Conservation (phyloP, 1,284 basidiomycete species). For the Papiliotrema flavescens region DNA sequence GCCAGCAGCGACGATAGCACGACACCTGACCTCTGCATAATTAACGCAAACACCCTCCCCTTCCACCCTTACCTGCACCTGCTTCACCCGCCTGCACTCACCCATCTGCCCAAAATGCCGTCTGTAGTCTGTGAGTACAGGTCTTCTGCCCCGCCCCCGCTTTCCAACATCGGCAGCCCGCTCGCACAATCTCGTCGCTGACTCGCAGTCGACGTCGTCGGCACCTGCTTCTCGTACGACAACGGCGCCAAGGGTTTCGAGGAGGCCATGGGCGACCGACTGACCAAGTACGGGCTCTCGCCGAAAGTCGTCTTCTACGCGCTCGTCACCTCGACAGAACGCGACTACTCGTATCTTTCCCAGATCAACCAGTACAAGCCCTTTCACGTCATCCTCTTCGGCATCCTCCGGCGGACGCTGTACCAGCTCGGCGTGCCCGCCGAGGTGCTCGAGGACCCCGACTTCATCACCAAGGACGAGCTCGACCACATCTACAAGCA, state of each 20-base stretch:
- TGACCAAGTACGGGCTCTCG: slow-evolving; percentile 21
- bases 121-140: slow-evolving; percentile 27
- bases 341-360: slow-evolving; percentile 29
- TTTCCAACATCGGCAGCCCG: no score
- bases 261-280: slow-evolving; percentile 22
- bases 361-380: slow-evolving; percentile 30
- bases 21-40: no score
- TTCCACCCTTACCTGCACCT: not conserved
- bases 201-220: slow-evolving; percentile 34
- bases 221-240: slow-evolving; percentile 29
- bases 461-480: slow-evolving; percentile 22
- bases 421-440: slow-evolving; percentile 28
- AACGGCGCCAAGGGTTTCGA: slow-evolving; percentile 27
- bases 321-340: slow-evolving; percentile 22
- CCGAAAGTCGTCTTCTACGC: slow-evolving; percentile 32
- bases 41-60: no score
- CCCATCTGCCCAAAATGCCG: slow-evolving; percentile 15
- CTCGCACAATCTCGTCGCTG: not conserved
- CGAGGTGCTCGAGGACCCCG: slow-evolving; percentile 8
- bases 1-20: no score
- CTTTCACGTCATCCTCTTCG: slow-evolving; percentile 22
- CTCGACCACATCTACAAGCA: slow-evolving; percentile 22
- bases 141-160: not conserved
- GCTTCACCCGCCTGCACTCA: not conserved
- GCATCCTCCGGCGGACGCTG: slow-evolving; percentile 23